Conservation (phyloP, 331 rosid genomes). For the Telfairia occidentalis region DNA sequence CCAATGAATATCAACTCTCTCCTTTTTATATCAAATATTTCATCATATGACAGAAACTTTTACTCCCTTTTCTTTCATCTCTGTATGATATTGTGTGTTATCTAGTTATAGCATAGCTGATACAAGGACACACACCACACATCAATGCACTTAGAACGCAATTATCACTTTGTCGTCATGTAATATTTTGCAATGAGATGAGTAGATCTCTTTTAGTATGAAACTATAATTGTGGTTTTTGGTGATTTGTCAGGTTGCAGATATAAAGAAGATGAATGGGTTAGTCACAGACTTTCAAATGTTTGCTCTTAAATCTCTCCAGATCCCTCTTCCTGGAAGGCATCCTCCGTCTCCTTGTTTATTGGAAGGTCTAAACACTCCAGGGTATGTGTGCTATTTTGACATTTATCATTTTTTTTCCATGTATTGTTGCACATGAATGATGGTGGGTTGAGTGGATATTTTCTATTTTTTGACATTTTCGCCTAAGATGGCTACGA, state of each 20-base stretch:
- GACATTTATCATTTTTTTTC: neutral
- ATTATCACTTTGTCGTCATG: neutral
- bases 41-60: neutral
- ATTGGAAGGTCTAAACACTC: constrained; percentile 35
- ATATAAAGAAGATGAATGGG: constrained; percentile 64
- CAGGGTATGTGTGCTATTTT: constrained; percentile 31
- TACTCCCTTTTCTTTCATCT: neutral
- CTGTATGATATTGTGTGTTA: neutral
- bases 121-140: neutral
- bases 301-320: constrained; percentile 74
- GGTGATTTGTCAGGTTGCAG: constrained; percentile 44
- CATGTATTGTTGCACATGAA: neutral
- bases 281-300: constrained; percentile 78
- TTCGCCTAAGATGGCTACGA: neutral
- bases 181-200: neutral
- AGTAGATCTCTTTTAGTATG: neutral
- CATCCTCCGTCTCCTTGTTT: constrained; percentile 80
- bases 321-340: constrained; percentile 81
- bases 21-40: neutral
- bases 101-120: neutral
- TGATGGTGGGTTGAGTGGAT: neutral
- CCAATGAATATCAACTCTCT: neutral
- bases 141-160: neutral
- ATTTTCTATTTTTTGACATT: neutral
- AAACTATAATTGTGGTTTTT: constrained; percentile 14